Evolutionary conservation across 352 stramenopile species (phyloP).

Genomic region (Halophytophthora polymorphica): DNA sequence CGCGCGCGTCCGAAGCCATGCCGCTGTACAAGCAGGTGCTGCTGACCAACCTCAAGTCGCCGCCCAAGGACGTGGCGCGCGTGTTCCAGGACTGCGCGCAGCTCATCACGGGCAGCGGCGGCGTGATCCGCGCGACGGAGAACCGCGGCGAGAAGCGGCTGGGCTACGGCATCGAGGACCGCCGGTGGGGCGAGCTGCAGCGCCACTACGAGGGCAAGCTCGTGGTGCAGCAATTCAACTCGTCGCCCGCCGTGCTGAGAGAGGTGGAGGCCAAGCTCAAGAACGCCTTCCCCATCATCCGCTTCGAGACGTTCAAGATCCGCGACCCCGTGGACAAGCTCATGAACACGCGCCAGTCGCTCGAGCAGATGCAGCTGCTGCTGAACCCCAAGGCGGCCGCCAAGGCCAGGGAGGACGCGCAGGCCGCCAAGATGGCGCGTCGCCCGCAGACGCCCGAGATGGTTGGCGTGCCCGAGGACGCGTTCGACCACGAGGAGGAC

Average conservation of each 20-base stretch:
- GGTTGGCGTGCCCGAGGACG: slow-evolving; percentile 41
- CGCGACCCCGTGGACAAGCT: slow-evolving; percentile 76
- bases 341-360: slow-evolving; percentile 78
- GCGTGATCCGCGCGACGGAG: slow-evolving; percentile 72
- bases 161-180: slow-evolving; percentile 82
- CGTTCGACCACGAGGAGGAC: slow-evolving; percentile 61
- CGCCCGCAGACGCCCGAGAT: slow-evolving; percentile 20
- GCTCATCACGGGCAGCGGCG: slow-evolving; percentile 62
- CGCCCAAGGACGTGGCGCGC: slow-evolving; percentile 76
- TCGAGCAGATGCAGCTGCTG: slow-evolving; percentile 54
- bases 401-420: slow-evolving; percentile 32
- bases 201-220: slow-evolving; percentile 85
- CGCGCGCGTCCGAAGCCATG: slow-evolving; percentile 28
- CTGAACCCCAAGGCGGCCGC: slow-evolving; percentile 41
- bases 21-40: slow-evolving; percentile 90
- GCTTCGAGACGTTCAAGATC: slow-evolving; percentile 87
- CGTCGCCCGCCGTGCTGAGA: slow-evolving; percentile 58
- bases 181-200: slow-evolving; percentile 81
- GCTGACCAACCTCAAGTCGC: slow-evolving; percentile 85
- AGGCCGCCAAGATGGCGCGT: slow-evolving; percentile 31
- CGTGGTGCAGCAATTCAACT: slow-evolving; percentile 86
- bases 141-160: slow-evolving; percentile 83
- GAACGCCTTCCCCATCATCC: slow-evolving; percentile 82
- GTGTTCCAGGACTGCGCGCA: slow-evolving; percentile 81
- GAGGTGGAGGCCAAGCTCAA: slow-evolving; percentile 83